phyloP scores from a whole-genome alignment of 2,329 filamentous ascomycete species.

The Aspergillus hortae region DNA sequence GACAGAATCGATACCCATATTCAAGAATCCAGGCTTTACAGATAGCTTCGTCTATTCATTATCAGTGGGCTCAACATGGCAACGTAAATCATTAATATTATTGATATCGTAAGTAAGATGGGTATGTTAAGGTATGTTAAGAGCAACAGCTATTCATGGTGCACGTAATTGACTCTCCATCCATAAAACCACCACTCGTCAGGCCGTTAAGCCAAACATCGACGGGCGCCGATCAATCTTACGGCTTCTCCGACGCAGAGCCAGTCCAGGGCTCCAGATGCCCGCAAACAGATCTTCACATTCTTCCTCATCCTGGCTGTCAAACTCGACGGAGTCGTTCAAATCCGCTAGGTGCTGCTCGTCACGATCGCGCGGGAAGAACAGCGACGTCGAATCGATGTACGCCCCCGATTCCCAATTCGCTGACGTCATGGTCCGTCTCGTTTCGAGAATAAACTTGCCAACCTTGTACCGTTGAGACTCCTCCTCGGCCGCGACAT shows the following conservation, averaged over 20 bases:
- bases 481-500: conserved; percentile 60
- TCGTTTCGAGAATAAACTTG: conserved; percentile 64
- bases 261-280: conserved; percentile 56
- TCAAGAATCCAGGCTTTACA: too few species aligned
- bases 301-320: conserved; percentile 64
- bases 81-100: too few species aligned
- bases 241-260: conserved; percentile 43
- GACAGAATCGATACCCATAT: too few species aligned
- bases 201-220: conserved; percentile 15
- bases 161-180: too few species aligned
- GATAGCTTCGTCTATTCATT: too few species aligned
- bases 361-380: neutral
- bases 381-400: conserved; percentile 3
- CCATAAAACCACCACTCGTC: too few species aligned
- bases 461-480: conserved; percentile 62
- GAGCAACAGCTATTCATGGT: too few species aligned
- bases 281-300: conserved; percentile 64
- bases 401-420: conserved; percentile 49
- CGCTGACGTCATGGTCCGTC: conserved; percentile 47
- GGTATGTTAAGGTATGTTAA: too few species aligned
- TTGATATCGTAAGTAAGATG: too few species aligned
- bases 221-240: conserved; percentile 27
- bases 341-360: conserved; percentile 12
- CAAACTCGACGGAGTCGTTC: conserved; percentile 52
- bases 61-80: too few species aligned